A percentile compares a stretch with the other conserved stretches of the same genome.
These are phyloP conservation scores for Begonia masoniana DNA, from an alignment of 306 rosid genomes.

Conservation along the genomic window DNA sequence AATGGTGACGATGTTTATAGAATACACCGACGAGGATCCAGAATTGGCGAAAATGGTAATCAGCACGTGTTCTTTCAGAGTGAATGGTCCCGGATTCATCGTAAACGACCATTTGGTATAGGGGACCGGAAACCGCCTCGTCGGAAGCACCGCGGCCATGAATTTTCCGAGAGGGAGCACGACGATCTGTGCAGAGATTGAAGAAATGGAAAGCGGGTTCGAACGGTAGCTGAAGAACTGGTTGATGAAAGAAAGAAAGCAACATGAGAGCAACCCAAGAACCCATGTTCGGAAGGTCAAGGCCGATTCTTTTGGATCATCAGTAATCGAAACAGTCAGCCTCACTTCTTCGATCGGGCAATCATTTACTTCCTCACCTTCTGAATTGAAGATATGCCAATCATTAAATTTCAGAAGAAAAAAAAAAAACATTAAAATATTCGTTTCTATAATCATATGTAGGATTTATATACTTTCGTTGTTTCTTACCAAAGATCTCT, in stretches of 20 bases:
- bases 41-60: constrained; percentile 73
- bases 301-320: constrained; percentile 50
- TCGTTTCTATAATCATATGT: background rate
- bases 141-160: constrained; percentile 72
- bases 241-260: constrained; percentile 59
- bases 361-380: constrained; percentile 36
- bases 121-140: constrained; percentile 16
- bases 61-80: constrained; percentile 64
- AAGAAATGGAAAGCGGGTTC: constrained; percentile 34
- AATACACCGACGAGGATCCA: constrained; percentile 58
- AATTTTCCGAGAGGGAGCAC: constrained; percentile 66
- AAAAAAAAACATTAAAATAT: background rate
- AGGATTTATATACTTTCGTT: background rate
- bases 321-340: constrained; percentile 53
- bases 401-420: background rate
- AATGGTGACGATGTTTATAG: constrained; percentile 57
- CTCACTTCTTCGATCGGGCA: constrained; percentile 79
- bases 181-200: constrained; percentile 64
- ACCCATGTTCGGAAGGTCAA: constrained; percentile 84
- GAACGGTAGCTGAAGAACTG: constrained; percentile 54
- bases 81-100: constrained; percentile 74
- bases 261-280: constrained; percentile 51
- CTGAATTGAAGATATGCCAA: constrained; percentile 8
- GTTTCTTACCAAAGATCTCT: constrained; percentile 9
- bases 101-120: constrained; percentile 45